These are phyloP conservation scores for Lipomyces mesembrius DNA, from an alignment of 805 yeast genomes.

Conservation along the genomic window DNA sequence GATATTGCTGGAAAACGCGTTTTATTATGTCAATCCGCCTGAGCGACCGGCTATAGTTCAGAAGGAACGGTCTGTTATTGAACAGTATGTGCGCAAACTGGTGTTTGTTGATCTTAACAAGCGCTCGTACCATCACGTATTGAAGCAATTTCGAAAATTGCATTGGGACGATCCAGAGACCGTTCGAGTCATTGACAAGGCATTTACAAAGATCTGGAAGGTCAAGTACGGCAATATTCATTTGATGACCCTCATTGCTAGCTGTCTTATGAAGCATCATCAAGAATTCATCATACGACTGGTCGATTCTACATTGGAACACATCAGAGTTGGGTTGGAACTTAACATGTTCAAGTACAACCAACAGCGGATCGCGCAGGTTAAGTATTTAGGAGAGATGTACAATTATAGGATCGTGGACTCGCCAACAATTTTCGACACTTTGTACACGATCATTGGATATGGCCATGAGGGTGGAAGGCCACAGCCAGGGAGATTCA, in stretches of 20 bases:
- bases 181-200: constrained; percentile 45
- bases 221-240: constrained; percentile 62
- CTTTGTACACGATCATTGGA: constrained; percentile 61
- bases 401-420: constrained; percentile 55
- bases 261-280: constrained; percentile 46
- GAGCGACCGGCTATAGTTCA: constrained; percentile 47
- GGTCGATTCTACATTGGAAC: constrained; percentile 68
- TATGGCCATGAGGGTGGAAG: constrained; percentile 67
- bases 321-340: constrained; percentile 69
- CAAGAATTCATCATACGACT: constrained; percentile 52
- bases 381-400: constrained; percentile 63
- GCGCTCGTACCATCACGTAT: constrained; percentile 47
- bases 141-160: constrained; percentile 50
- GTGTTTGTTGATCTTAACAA: constrained; percentile 57
- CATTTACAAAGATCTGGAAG: constrained; percentile 65
- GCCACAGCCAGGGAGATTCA: constrained; percentile 53
- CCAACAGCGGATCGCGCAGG: constrained; percentile 64
- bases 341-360: constrained; percentile 61
- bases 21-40: constrained; percentile 46
- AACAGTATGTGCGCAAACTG: constrained; percentile 54
- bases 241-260: constrained; percentile 55
- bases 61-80: constrained; percentile 42
- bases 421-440: constrained; percentile 54
- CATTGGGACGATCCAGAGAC: constrained; percentile 54
- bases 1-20: constrained; percentile 59